phyloP scores from a whole-genome alignment of 495 filamentous ascomycete species.

The Talaromyces ruber region DNA sequence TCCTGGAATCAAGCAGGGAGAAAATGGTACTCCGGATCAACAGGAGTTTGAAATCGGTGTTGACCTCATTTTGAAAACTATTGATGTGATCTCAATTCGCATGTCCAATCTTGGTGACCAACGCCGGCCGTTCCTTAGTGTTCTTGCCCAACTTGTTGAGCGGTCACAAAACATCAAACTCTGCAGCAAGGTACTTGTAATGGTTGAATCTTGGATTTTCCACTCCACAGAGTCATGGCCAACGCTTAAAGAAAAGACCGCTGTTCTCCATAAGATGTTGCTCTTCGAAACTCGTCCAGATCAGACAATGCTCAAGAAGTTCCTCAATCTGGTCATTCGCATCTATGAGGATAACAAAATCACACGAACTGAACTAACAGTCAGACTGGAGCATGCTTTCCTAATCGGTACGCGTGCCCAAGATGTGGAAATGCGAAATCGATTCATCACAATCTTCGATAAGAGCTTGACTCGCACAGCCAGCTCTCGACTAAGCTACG shows the following conservation, averaged over 20 bases:
- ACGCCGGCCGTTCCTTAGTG: conserved; percentile 84
- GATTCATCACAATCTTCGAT: conserved; percentile 92
- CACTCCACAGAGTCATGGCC: conserved; percentile 87
- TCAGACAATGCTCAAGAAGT: conserved; percentile 75
- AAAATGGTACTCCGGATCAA: conserved; percentile 50
- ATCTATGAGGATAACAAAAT: conserved; percentile 98
- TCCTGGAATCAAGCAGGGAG: conserved; percentile 35
- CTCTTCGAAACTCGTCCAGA: conserved; percentile 81
- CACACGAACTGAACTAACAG: conserved; percentile 87
- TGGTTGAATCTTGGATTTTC: conserved; percentile 97
- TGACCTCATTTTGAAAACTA: conserved; percentile 82
- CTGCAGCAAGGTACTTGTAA: conserved; percentile 83
- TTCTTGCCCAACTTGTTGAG: conserved; percentile 88
- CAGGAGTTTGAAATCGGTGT: conserved; percentile 80
- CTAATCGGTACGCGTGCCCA: conserved; percentile 88
- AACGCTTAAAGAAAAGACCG: conserved; percentile 95
- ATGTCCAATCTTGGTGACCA: conserved; percentile 94
- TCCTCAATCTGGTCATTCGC: conserved; percentile 89
- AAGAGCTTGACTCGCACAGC: conserved; percentile 79
- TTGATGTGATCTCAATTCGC: conserved; percentile 80
- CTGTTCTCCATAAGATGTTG: conserved; percentile 94
- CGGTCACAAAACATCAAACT: conserved; percentile 77
- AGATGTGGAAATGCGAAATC: conserved; percentile 94
- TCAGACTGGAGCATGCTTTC: conserved; percentile 95
- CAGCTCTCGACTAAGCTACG: conserved; percentile 76